A percentile compares a stretch with the other conserved stretches of the same genome.
These are phyloP conservation scores for Cryptococcus sp. DNA, from an alignment of 1,284 basidiomycete genomes.

Conservation along the genomic window DNA sequence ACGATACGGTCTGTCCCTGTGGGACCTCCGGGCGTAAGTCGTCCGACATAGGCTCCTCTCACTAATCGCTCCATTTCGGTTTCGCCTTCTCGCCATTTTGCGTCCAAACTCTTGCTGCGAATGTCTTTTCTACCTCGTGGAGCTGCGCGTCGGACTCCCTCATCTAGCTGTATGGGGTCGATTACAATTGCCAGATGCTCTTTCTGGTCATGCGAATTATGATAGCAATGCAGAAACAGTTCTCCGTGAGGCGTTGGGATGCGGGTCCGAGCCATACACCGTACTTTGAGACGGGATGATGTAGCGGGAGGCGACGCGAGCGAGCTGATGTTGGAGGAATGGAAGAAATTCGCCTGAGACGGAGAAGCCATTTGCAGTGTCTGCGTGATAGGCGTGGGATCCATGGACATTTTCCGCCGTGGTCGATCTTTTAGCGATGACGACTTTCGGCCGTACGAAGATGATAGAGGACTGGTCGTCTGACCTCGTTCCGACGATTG, in stretches of 20 bases:
- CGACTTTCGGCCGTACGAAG: conserved; percentile 6
- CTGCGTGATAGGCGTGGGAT: conserved; percentile 45
- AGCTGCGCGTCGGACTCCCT: conserved; percentile 50
- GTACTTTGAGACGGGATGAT: conserved; percentile 31
- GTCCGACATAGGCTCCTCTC: conserved; percentile 89
- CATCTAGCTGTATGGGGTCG: conserved; percentile 74
- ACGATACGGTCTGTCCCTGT: neutral
- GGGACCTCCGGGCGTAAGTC: conserved; percentile 57
- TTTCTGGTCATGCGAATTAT: conserved; percentile 77
- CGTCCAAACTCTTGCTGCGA: conserved; percentile 79
- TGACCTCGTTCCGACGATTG: neutral
- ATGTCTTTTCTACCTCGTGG: conserved; percentile 58
- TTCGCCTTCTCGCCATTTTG: conserved; percentile 81
- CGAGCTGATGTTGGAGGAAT: conserved; percentile 9
- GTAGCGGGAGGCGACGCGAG: neutral
- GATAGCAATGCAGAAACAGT: conserved; percentile 89
- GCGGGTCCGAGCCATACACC: conserved; percentile 92
- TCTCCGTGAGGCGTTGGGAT: conserved; percentile 96
- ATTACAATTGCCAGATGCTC: conserved; percentile 98
- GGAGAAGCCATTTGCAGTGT: conserved; percentile 42
- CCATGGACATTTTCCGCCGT: conserved; percentile 48
- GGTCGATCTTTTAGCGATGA: conserved; percentile 11
- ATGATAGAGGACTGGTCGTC: conserved; percentile 7
- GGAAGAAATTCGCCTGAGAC: conserved; percentile 23
- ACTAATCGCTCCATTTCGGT: conserved; percentile 92